Base-by-base conservation (phyloP, 345 rosid genomes). In the Dovyalis caffra region DNA sequence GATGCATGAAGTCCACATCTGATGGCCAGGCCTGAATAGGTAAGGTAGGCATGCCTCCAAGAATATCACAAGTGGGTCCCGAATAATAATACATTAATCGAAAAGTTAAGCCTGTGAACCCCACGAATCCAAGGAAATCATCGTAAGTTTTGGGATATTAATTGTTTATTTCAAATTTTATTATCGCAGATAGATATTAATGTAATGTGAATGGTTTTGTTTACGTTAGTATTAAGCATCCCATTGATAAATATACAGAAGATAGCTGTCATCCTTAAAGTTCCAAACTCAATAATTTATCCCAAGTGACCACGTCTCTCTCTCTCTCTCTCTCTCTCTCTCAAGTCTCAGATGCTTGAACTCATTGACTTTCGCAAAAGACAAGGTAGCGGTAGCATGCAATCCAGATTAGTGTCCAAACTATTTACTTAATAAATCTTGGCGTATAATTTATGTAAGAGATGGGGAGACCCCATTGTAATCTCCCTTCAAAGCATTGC, bases 401-500 rank as follows among this genome's bases (percentile, higher is more conserved):
- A 49, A 49, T 62, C 35, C 35, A 62, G 4, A 62, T 26, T 35
- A 15, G 66, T 28, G 31, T 62, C 20, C 20, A 14, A n/a, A 47
- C n/a, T 20, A 47, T 45, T 1, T 16, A 47, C 7, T 7, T 51
- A 51, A 51, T 45, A 15, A 11, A 71, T 71, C 75, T 28, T 72
- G 25, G 56, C 67, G 67, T 61, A 14, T 3, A 38, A 32, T 51
- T 21, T 31, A 18, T 37, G 60, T 20, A 29, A 29, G 9, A 47
- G n/a, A 3, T 25, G n/a, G n/a, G n/a, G n/a, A n/a, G n/a, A n/a
- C n/a, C 10, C n/a, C 34, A 51, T 70, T 33, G 51, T 65, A 5
- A 51, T 66, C 21, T 66, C 70, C 76, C 64, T 53, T 66, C 18
- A 18, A 74, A 66, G 65, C 65, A 53, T 66, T 49, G 53, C 18